phyloP scores from a whole-genome alignment of 768 basidiomycete genomes.

The Panaeolus papilionaceus region DNA sequence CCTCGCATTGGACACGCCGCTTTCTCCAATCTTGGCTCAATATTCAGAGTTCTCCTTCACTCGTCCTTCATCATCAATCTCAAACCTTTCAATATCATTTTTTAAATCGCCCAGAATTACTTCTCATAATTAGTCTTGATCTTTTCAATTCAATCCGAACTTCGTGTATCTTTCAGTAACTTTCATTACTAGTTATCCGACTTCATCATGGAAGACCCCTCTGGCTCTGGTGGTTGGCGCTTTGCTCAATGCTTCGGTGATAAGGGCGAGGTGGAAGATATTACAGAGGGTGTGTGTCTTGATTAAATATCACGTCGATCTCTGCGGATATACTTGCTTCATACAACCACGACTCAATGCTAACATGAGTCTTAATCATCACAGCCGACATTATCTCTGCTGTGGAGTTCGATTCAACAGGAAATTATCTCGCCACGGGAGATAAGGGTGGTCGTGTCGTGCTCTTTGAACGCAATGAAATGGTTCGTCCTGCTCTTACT shows the following conservation, averaged over 20 bases:
- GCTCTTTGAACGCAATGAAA: conserved; percentile 97
- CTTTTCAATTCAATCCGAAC: conserved; percentile 1
- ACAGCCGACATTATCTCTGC: conserved; percentile 99
- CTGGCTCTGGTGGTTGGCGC: conserved; percentile 91
- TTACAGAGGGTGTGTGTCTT: conserved; percentile 86
- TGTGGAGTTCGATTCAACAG: conserved; percentile 99
- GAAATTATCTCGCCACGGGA: conserved; percentile 98
- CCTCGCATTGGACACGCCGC: conserved; percentile 37
- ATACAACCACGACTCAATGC: conserved; percentile 13
- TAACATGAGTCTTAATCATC: conserved; percentile 29
- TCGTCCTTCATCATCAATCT: conserved; percentile 14
- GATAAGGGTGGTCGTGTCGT: conserved; percentile 99
- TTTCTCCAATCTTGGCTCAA: conserved; percentile 32
- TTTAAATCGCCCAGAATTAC: conserved; percentile 3
- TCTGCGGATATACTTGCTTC: conserved; percentile 11
- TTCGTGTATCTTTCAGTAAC: conserved; percentile 28
- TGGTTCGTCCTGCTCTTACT: conserved; percentile 54
- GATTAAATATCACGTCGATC: conserved; percentile 13
- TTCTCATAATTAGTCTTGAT: conserved; percentile 7
- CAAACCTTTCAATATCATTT: conserved; percentile 14
- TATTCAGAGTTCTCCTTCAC: conserved; percentile 18
- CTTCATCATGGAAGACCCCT: conserved; percentile 81
- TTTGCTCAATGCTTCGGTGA: conserved; percentile 99
- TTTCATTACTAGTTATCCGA: conserved; percentile 26
- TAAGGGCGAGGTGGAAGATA: conserved; percentile 99